Base-by-base conservation (phyloP, 495 filamentous ascomycete species). In the Pseudotulostoma volvatum region DNA sequence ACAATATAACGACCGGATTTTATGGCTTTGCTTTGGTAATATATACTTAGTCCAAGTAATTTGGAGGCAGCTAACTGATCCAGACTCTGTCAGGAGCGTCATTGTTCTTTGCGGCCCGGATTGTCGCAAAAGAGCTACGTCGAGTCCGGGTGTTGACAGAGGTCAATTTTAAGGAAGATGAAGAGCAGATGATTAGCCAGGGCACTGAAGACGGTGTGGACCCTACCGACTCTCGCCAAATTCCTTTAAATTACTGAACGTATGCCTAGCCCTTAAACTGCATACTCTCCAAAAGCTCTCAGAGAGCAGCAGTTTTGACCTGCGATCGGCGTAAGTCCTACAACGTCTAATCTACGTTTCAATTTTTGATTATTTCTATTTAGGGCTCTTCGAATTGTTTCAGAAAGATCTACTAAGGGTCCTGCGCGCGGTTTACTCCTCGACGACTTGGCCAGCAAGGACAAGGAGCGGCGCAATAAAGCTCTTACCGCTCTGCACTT, bases 271-370 rank as follows among this genome's bases (percentile, higher is more conserved):
- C 9, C 54, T 72, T 38, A 70, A 70, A 40, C 43, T 72, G 38
- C 57, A 67, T 34, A 68, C 68, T 1, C 59, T 72, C 11, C 50
- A 61, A 15, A 63, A 64, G 44, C 59, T 72, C 31, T 60, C 60
- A 33, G 54, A 61, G 39, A 66, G 61, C 51, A 58, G 65, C 20
- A 71, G 63, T 41, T 55, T 63, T 48, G 63, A 70, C 38, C 64
- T 71, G 37, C 60, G 65, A 45, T 54, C 61, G 39, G 64, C 66
- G 67, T 71, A 67, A 38, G 66, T 39, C 21, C 18, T 39, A 9
- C 13, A 18, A 3, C 4, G 18, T 35, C 11, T 15, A 8, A 37
- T 3, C 7, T 23, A 3, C n/a, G 18, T 9, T 32, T 28, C 18
- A 8, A 7, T n/a, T n/a, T n/a, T n/a, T n/a, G n/a, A n/a, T n/a